Evolutionary conservation across 1,284 basidiomycete species (phyloP).

Genomic region (Lignosus rhinocerotis): DNA sequence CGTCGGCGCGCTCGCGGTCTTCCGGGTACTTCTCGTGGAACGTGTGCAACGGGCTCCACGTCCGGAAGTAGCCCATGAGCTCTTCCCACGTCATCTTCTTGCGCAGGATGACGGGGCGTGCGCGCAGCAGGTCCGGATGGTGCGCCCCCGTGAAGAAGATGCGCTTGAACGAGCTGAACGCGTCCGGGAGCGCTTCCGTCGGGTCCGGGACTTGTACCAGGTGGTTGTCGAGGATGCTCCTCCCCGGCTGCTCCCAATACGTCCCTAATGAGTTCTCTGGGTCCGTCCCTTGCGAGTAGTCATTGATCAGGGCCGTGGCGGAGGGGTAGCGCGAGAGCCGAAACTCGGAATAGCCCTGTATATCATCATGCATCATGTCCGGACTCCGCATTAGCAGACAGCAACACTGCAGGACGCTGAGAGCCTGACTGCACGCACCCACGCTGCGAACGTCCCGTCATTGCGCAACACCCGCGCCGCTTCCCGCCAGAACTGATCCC

Average conservation of each 20-base stretch:
- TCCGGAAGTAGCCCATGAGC: slow-evolving; percentile 69
- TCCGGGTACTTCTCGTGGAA: slow-evolving; percentile 67
- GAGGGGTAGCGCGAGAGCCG: slow-evolving; percentile 62
- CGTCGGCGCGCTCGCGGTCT: slow-evolving; percentile 48
- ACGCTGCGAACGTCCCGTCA: slow-evolving; percentile 75
- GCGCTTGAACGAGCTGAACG: slow-evolving; percentile 45
- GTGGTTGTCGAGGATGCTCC: slow-evolving; percentile 73
- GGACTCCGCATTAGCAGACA: too few species aligned
- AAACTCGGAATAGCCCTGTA: slow-evolving; percentile 79
- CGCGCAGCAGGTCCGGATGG: slow-evolving; percentile 44
- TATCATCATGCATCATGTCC: too few species aligned
- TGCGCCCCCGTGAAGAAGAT: slow-evolving; percentile 58
- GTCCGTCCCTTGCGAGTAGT: slow-evolving; percentile 60
- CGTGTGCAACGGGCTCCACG: slow-evolving; percentile 72
- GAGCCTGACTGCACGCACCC: slow-evolving; percentile 54
- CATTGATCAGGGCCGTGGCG: slow-evolving; percentile 58
- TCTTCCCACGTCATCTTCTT: slow-evolving; percentile 65
- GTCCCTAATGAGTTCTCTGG: slow-evolving; percentile 60
- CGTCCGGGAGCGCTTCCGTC: slow-evolving; percentile 34
- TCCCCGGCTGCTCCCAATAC: slow-evolving; percentile 82
- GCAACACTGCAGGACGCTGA: not conserved
- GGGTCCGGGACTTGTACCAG: slow-evolving; percentile 71
- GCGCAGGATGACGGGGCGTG: slow-evolving; percentile 57
- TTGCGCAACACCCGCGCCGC: slow-evolving; percentile 61
- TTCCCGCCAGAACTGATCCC: slow-evolving; percentile 71